phyloP scores from a whole-genome alignment of 768 basidiomycete genomes.

The Gymnopilus junonius region DNA sequence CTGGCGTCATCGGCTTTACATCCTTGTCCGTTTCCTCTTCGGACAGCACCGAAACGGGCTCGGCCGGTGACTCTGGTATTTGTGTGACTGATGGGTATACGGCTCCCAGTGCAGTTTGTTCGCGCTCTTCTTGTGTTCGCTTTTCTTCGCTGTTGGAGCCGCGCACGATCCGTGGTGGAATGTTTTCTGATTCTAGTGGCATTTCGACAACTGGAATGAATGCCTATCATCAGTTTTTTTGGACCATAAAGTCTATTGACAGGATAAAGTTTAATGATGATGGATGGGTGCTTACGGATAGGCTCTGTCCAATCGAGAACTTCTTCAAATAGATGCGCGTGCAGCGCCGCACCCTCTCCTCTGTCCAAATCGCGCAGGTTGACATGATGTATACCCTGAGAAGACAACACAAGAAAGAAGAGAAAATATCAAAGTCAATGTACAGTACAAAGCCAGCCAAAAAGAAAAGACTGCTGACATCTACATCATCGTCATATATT shows the following conservation, averaged over 20 bases:
- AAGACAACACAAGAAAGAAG: slow-evolving; percentile 33
- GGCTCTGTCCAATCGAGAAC: slow-evolving; percentile 87
- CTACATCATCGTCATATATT: slow-evolving; percentile 87
- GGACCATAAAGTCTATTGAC: slow-evolving; percentile 1
- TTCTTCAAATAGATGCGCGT: slow-evolving; percentile 85
- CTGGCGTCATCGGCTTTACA: slow-evolving; percentile 68
- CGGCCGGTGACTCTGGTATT: slow-evolving; percentile 80
- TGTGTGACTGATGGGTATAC: slow-evolving; percentile 72
- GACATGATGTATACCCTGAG: slow-evolving; percentile 76
- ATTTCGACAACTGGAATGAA: slow-evolving; percentile 60
- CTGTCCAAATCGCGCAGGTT: slow-evolving; percentile 86
- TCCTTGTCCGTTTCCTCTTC: slow-evolving; percentile 75
- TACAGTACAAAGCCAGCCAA: slow-evolving; percentile 46
- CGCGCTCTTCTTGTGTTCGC: slow-evolving; percentile 72
- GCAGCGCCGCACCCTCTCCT: slow-evolving; percentile 85
- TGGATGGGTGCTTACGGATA: slow-evolving; percentile 58
- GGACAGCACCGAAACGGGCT: slow-evolving; percentile 59
- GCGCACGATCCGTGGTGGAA: slow-evolving; percentile 53
- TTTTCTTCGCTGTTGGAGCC: slow-evolving; percentile 76
- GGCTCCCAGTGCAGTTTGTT: slow-evolving; percentile 76
- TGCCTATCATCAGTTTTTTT: slow-evolving; percentile 22
- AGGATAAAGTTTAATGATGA: slow-evolving; percentile 19
- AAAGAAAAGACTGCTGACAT: slow-evolving; percentile 69
- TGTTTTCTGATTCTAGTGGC: slow-evolving; percentile 56
- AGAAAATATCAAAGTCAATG: slow-evolving; percentile 51